Evolutionary conservation across 2,329 filamentous ascomycete species (phyloP).

Genomic region (Epichloe festucae): DNA sequence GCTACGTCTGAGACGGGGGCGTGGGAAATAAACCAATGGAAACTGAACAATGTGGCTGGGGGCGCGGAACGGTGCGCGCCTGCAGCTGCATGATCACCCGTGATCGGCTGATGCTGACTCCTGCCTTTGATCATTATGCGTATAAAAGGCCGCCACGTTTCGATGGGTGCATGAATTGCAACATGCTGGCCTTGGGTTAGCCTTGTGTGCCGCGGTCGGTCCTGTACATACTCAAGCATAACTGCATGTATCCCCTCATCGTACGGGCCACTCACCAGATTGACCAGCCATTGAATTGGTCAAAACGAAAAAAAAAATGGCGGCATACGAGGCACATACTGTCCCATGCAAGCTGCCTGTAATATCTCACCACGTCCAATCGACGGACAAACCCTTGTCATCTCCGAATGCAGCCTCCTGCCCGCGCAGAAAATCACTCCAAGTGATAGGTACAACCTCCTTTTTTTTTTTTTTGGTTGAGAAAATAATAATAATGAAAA

Average conservation of each 20-base stretch:
- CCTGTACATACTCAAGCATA: neutral
- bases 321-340: neutral
- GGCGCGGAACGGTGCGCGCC: conserved; percentile 22
- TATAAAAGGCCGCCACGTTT: conserved; percentile 19
- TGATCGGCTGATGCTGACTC: conserved; percentile 15
- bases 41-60: neutral
- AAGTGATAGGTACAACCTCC: neutral
- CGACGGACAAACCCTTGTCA: neutral
- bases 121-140: conserved; percentile 2
- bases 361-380: neutral
- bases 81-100: conserved; percentile 23
- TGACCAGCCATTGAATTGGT: neutral
- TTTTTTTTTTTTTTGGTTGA: neutral
- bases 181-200: neutral
- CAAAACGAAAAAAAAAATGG: neutral
- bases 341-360: neutral
- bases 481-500: no score
- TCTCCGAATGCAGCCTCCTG: neutral
- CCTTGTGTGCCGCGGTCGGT: conserved; percentile 4
- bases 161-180: conserved; percentile 3
- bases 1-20: neutral
- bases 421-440: neutral
- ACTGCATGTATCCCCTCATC: neutral
- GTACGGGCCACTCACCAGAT: conserved; percentile 1
- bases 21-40: neutral